Percentiles rank a stretch among this genome's conserved stretches.
These are phyloP conservation scores for Kodamaea neixiangensis DNA, from an alignment of 805 yeast species.

Conservation along the genomic window DNA sequence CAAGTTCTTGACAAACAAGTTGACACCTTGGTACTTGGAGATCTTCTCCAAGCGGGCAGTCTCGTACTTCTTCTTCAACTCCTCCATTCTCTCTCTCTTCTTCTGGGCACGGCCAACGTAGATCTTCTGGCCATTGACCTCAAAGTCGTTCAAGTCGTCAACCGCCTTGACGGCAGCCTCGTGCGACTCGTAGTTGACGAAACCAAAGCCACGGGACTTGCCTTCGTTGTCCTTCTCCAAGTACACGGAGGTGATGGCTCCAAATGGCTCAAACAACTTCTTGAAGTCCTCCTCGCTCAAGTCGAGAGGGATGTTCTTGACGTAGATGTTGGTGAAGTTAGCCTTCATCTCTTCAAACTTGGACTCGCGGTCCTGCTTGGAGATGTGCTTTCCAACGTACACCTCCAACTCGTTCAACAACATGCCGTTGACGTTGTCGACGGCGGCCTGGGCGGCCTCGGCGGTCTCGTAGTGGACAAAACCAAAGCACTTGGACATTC, in stretches of 20 bases:
- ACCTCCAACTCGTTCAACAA: constrained; percentile 94
- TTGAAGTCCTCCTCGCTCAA: constrained; percentile 70
- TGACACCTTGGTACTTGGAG: constrained; percentile 95
- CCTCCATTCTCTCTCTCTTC: constrained; percentile 96
- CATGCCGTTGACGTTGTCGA: constrained; percentile 98
- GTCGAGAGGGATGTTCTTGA: constrained; percentile 81
- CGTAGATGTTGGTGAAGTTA: constrained; percentile 93
- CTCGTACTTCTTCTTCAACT: constrained; percentile 93
- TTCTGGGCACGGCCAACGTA: constrained; percentile 99
- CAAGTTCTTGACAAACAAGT: constrained; percentile 94
- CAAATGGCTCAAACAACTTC: constrained; percentile 70
- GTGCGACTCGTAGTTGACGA: constrained; percentile 87
- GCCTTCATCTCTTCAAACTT: constrained; percentile 88
- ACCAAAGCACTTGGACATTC: constrained; percentile 93
- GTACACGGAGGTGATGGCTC: constrained; percentile 80
- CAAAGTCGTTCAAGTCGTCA: constrained; percentile 85
- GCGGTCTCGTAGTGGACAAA: constrained; percentile 94
- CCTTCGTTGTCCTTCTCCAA: constrained; percentile 82
- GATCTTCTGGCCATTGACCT: constrained; percentile 79
- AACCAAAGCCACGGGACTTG: constrained; percentile 94
- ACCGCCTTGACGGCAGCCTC: constrained; percentile 89
- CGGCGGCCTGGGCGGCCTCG: constrained; percentile 92
- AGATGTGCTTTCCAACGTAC: constrained; percentile 90
- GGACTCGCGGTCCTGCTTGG: constrained; percentile 92
- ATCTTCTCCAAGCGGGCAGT: constrained; percentile 87